Evolutionary conservation across 2,329 filamentous ascomycete species (phyloP), one percentile per base, ranked within the genome.

Genomic region (Epichloe uncinata): DNA sequence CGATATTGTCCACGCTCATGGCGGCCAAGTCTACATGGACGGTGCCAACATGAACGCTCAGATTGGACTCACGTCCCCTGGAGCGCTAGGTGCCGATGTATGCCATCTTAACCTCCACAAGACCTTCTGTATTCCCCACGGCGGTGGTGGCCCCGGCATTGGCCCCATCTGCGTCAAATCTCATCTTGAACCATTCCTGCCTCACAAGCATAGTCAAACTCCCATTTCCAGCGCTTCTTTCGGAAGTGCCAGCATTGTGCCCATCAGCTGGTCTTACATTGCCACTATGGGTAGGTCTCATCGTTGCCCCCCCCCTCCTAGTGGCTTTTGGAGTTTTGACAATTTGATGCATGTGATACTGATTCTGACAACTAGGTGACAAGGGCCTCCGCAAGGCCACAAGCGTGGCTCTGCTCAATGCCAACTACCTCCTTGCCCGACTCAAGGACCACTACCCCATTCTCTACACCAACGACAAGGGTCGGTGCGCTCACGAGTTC

Each of bases 11-110:
- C 91, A 97, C 70, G 69, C 85, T 55, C 73, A 94, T 62, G 91
- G 91, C 48, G 91, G 91, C 9, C 87, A 94, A 63, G 91, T 97
- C 15, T 97, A 96, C 73, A 96, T 97, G 91, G 91, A 97, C 64
- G 91, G 91, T 45, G 91, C 91, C 56, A 97, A 97, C 72, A 93
- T 96, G 88, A 97, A 96, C 63, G 91, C 91, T 16, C 91, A 97
- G 68, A 96, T 97, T 55, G 91, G 91, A 12, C 78, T 97, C 11
- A 95, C 88, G 72, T 95, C 88, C 0, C 91, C 91, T 2, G 91
- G 91, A 38, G 89, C 94, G 66, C 95, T 97, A 57, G 91, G 91
- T 18, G 91, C 91, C 33, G 91, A 97, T 64, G 90, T 96, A 38
- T 97, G 91, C 77, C 91, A 96, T 72, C 75, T 97, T 53, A 97